These are phyloP conservation scores for Hebeloma cylindrosporum DNA, from an alignment of 768 basidiomycete genomes.

Conservation along the genomic window DNA sequence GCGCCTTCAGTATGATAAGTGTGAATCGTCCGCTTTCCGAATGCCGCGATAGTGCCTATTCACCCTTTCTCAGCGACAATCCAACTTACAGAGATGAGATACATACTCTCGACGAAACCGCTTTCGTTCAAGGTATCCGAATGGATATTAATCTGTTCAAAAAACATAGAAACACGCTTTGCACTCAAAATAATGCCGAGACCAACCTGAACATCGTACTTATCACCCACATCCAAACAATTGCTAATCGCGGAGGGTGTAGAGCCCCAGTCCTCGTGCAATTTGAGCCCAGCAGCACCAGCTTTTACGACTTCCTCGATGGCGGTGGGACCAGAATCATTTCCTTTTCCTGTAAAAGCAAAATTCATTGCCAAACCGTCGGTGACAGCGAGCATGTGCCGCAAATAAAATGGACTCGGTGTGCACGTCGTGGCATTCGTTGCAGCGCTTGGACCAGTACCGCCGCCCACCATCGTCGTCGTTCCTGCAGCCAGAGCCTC, in stretches of 20 bases:
- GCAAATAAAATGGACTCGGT: slow-evolving; percentile 84
- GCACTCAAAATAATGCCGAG: neutral
- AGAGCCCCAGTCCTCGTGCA: slow-evolving; percentile 97
- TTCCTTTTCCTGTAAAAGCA: slow-evolving; percentile 95
- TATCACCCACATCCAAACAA: slow-evolving; percentile 79
- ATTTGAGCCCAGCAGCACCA: slow-evolving; percentile 86
- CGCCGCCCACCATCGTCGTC: slow-evolving; percentile 95
- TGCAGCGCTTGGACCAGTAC: slow-evolving; percentile 90
- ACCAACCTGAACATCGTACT: slow-evolving; percentile 89
- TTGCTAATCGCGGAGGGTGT: slow-evolving; percentile 81
- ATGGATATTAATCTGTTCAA: slow-evolving; percentile 80
- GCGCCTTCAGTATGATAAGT: slow-evolving; percentile 98
- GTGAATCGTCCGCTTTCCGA: slow-evolving; percentile 89
- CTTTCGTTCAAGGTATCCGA: slow-evolving; percentile 98
- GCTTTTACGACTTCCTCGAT: slow-evolving; percentile 81
- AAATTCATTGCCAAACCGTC: slow-evolving; percentile 91
- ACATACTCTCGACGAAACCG: slow-evolving; percentile 90
- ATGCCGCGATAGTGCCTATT: slow-evolving; percentile 83
- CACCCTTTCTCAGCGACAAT: neutral
- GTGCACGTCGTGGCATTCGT: slow-evolving; percentile 96
- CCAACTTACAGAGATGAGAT: neutral
- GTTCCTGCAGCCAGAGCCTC: slow-evolving; percentile 84
- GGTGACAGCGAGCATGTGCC: slow-evolving; percentile 88
- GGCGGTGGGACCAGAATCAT: slow-evolving; percentile 75
- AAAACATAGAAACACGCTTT: neutral